Evolutionary conservation across 495 filamentous ascomycete genomes (phyloP).

Genomic region (Xylaria curta): DNA sequence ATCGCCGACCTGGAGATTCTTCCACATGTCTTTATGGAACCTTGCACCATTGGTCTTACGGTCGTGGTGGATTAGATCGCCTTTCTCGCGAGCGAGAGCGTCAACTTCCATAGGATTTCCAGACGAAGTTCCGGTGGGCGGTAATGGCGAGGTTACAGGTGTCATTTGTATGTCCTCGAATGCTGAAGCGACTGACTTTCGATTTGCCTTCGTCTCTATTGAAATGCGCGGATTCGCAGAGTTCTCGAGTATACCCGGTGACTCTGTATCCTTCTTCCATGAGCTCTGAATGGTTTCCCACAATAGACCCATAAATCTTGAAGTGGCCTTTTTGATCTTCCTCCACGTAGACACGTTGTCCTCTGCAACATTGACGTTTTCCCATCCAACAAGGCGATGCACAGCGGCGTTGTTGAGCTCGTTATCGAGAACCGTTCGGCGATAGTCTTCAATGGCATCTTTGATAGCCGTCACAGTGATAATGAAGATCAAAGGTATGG

Average conservation of each 20-base stretch:
- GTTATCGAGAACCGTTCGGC: conserved; percentile 88
- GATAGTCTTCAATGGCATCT: conserved; percentile 97
- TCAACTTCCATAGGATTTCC: conserved; percentile 72
- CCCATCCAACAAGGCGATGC: conserved; percentile 84
- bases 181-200: conserved; percentile 64
- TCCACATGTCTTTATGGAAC: conserved; percentile 95
- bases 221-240: conserved; percentile 63
- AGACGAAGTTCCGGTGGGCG: conserved; percentile 45
- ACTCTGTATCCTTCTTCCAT: conserved; percentile 52
- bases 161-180: conserved; percentile 88
- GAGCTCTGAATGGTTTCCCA: conserved; percentile 55
- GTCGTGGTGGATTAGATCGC: conserved; percentile 57
- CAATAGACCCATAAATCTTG: conserved; percentile 62
- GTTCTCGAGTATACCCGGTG: conserved; percentile 24
- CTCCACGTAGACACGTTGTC: conserved; percentile 89
- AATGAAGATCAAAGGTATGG: conserved; percentile 93
- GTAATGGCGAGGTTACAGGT: conserved; percentile 82
- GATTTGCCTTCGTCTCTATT: conserved; percentile 64
- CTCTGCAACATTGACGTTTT: conserved; percentile 91
- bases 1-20: conserved; percentile 93
- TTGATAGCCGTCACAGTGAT: conserved; percentile 90
- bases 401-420: conserved; percentile 97
- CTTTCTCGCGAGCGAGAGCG: conserved; percentile 50
- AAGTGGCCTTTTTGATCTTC: conserved; percentile 87
- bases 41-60: conserved; percentile 57